These are phyloP conservation scores for Cryphonectria japonica DNA, from an alignment of 2,329 filamentous ascomycete species.

Conservation along the genomic window DNA sequence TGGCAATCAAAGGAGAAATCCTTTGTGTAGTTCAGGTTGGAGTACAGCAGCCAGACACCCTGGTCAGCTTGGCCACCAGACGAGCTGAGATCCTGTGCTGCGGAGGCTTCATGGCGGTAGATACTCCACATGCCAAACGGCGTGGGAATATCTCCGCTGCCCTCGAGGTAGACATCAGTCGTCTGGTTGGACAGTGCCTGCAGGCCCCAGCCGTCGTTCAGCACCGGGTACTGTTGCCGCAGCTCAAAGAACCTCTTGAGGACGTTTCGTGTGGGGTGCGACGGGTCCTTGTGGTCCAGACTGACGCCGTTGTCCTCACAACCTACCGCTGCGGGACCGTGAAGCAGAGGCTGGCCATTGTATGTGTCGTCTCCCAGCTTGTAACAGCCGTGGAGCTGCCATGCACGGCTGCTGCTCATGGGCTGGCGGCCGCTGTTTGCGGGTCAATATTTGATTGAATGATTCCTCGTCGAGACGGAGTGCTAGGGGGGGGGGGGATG, in stretches of 20 bases:
- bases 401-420: slow-evolving; percentile 63
- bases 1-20: slow-evolving; percentile 62
- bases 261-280: slow-evolving; percentile 62
- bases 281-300: slow-evolving; percentile 64
- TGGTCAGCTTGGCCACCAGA: slow-evolving; percentile 37
- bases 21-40: slow-evolving; percentile 51
- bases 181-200: slow-evolving; percentile 59
- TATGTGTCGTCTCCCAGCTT: slow-evolving; percentile 52
- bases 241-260: slow-evolving; percentile 65
- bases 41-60: slow-evolving; percentile 55
- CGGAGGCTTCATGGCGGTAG: slow-evolving; percentile 52
- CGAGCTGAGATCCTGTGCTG: slow-evolving; percentile 54
- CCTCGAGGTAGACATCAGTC: slow-evolving; percentile 33
- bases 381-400: slow-evolving; percentile 67
- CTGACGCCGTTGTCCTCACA: slow-evolving; percentile 59
- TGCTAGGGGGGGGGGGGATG: not conserved
- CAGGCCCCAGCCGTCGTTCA: slow-evolving; percentile 63
- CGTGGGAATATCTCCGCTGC: slow-evolving; percentile 44
- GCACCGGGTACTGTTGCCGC: slow-evolving; percentile 55
- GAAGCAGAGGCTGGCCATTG: slow-evolving; percentile 53
- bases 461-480: not conserved
- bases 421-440: slow-evolving; percentile 58
- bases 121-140: slow-evolving; percentile 61
- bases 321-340: slow-evolving; percentile 51
- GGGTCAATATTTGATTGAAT: not conserved